phyloP scores from a whole-genome alignment of 192 early-diverging fungal genomes.

The Rhizoclosmatium globosum region DNA sequence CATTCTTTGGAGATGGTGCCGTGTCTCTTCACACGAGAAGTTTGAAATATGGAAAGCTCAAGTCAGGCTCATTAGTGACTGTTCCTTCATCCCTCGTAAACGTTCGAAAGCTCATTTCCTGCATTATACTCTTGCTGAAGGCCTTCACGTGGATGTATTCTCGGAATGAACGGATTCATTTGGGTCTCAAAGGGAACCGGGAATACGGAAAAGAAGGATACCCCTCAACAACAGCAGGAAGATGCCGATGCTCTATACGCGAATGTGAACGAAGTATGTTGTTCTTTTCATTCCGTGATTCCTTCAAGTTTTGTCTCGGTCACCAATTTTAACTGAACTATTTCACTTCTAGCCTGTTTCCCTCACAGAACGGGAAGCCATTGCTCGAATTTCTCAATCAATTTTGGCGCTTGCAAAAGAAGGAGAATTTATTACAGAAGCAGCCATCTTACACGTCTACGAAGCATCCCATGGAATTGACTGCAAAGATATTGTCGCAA shows the following conservation, averaged over 20 bases:
- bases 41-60: conserved; percentile 90
- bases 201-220: conserved; percentile 1
- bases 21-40: conserved; percentile 89
- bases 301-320: background rate
- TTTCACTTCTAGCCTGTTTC: conserved; percentile 65
- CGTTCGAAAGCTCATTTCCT: conserved; percentile 96
- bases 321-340: conserved; percentile 12
- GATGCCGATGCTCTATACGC: conserved; percentile 85
- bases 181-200: conserved; percentile 81
- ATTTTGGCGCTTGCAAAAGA: conserved; percentile 81
- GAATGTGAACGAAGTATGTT: conserved; percentile 81
- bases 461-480: conserved; percentile 75
- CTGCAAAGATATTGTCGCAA: conserved; percentile 60
- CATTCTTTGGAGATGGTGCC: conserved; percentile 87
- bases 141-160: conserved; percentile 79
- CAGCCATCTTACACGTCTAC: conserved; percentile 89
- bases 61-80: conserved; percentile 80
- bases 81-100: conserved; percentile 91
- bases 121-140: conserved; percentile 78
- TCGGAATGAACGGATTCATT: conserved; percentile 97
- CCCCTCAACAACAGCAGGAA: conserved; percentile 47
- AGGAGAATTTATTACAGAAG: conserved; percentile 86
- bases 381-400: conserved; percentile 92
- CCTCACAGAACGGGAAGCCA: conserved; percentile 74
- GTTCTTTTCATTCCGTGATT: conserved; percentile 2